Percentiles rank a stretch among this genome's conserved stretches.
Conservation (phyloP, 345 rosid genomes). For the Eucalyptus sideroxylon region DNA sequence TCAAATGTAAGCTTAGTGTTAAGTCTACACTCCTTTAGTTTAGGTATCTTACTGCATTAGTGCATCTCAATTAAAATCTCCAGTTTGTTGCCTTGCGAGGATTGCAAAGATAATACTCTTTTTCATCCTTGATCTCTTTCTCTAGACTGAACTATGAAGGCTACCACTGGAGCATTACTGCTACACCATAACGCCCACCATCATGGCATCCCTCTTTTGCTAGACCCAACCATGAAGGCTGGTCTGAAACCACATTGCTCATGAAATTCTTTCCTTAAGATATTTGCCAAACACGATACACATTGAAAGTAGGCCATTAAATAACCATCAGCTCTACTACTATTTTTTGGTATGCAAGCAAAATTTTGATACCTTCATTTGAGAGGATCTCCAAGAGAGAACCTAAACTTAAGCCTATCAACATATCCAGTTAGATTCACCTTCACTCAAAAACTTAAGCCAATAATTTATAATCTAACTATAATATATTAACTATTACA, state of each 20-base stretch:
- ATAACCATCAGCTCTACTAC: accelerated
- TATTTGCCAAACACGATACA: neutral
- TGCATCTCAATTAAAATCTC: accelerated
- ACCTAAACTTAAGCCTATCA: neutral
- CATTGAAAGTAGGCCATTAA: neutral
- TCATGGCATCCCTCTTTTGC: neutral
- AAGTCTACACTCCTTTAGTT: neutral
- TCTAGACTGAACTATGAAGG: neutral
- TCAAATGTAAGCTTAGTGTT: neutral
- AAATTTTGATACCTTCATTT: too few species aligned
- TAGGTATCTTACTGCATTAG: accelerated
- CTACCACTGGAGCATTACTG: accelerated
- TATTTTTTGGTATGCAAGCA: neutral
- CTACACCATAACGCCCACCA: neutral
- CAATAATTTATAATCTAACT: too few species aligned
- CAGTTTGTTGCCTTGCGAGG: neutral
- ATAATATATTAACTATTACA: neutral
- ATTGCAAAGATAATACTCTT: neutral
- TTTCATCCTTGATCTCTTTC: neutral
- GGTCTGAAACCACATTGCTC: neutral
- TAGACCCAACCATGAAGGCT: neutral
- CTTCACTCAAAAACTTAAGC: too few species aligned
- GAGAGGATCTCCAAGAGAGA: neutral
- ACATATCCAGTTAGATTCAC: too few species aligned
- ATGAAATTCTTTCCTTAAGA: neutral